Evolutionary conservation across 192 early-diverging fungal species (phyloP).

Genomic region (Chytriomyces hyalinus): DNA sequence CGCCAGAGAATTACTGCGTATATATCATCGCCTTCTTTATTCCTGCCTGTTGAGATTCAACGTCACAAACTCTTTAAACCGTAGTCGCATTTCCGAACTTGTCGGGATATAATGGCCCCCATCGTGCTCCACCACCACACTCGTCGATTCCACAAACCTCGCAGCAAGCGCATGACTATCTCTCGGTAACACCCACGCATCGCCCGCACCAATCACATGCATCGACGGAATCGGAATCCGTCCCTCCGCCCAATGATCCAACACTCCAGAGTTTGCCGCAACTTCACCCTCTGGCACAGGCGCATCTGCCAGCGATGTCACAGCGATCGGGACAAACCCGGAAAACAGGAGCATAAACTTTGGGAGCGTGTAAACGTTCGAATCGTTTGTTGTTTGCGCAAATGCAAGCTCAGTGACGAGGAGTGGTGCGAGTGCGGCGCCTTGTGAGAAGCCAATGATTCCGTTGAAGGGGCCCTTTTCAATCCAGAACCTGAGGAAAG

Average conservation of each 20-base stretch:
- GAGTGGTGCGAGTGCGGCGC: slow-evolving; percentile 51
- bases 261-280: not conserved
- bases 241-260: not conserved
- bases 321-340: slow-evolving; percentile 40
- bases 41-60: not conserved
- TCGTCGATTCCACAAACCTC: not conserved
- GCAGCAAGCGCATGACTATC: slow-evolving; percentile 30
- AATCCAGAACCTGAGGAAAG: slow-evolving; percentile 28
- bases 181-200: slow-evolving; percentile 30
- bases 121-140: slow-evolving; percentile 8
- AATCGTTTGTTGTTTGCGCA: not conserved
- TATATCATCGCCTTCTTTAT: not conserved
- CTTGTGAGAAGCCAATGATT: slow-evolving; percentile 58
- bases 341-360: slow-evolving; percentile 42
- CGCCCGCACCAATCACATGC: slow-evolving; percentile 48
- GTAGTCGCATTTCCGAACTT: slow-evolving; percentile 34
- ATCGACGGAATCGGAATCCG: slow-evolving; percentile 24
- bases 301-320: slow-evolving; percentile 25
- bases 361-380: slow-evolving; percentile 15
- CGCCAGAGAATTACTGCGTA: not conserved
- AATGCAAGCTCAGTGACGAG: slow-evolving; percentile 32
- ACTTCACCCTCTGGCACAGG: slow-evolving; percentile 1
- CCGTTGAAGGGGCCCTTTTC: slow-evolving; percentile 50
- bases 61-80: slow-evolving; percentile 44
- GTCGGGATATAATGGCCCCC: slow-evolving; percentile 49